Evolutionary conservation across 148 eudicot genomes (phyloP), one percentile per base, ranked within the genome.

Genomic region (Limonium bicolor): DNA sequence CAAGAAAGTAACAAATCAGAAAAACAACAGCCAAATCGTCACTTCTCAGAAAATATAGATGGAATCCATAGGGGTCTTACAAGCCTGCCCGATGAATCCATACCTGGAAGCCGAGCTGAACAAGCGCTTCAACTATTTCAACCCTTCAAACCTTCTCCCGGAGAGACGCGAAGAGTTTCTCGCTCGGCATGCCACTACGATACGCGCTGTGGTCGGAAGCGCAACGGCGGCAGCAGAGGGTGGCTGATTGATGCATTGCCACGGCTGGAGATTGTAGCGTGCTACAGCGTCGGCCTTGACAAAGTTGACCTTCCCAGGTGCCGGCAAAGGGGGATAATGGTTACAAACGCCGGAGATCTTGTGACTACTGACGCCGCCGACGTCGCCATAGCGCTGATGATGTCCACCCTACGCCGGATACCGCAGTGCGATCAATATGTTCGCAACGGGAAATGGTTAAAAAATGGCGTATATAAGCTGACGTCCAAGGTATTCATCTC

Each of bases 401-500:
- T 49, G 25, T 5, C 53, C 6, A 49, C 53, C 6, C 35, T 49
- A 28, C 32, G 53, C 12, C 2, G 10, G 40, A 49, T 49, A 20
- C 23, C 27, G 20, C 27, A 33, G 1, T 32, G 40, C 14, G 53
- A 49, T 49, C 53, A 41, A 5, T 49, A 32, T 49, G 53, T 49
- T 20, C 32, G 40, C 16, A 16, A 7, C 35, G 53, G 53, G 7
- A 32, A 32, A 28, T 49, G 53, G 53, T n/a, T n/a, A n/a, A 32
- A 49, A 19, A 49, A 49, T 12, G 53, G 53, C 16, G 53, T 32
- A 11, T 49, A 32, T 14, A 49, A 49, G 9, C 14, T 49, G 27
- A 49, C 40, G 20, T 32, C 53, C 3, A 49, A 49, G 53, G 53
- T 49, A n/a, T n/a, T n/a, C n/a, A n/a, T n/a, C n/a, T n/a, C n/a